These are phyloP conservation scores for Hondaea fermentalgiana DNA, from an alignment of 108 stramenopile species.

Conservation along the genomic window DNA sequence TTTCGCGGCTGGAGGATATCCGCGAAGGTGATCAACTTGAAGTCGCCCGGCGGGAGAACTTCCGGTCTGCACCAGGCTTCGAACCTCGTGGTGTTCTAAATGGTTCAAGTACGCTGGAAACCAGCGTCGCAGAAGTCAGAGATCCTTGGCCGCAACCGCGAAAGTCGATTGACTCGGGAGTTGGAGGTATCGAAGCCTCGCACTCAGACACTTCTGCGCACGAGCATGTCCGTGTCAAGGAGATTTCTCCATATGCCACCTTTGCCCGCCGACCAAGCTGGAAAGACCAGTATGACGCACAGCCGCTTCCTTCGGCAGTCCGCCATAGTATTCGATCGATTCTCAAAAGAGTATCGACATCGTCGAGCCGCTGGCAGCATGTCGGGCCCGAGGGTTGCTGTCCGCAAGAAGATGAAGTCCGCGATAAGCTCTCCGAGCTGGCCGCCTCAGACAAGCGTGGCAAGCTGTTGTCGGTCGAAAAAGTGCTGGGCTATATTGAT, in stretches of 20 bases:
- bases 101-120: too few species aligned
- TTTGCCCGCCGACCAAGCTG: slow-evolving; percentile 5
- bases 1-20: background rate
- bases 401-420: background rate
- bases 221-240: background rate
- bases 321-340: background rate
- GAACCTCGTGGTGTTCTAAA: background rate
- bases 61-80: background rate
- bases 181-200: too few species aligned
- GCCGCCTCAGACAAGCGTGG: background rate
- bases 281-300: background rate
- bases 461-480: background rate
- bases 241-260: background rate
- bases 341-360: background rate
- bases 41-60: background rate
- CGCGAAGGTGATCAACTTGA: background rate
- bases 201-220: too few species aligned
- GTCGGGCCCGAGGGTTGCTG: background rate
- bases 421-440: background rate
- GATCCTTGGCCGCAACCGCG: too few species aligned
- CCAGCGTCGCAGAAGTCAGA: too few species aligned
- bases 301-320: background rate
- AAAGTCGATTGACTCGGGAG: too few species aligned
- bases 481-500: background rate
- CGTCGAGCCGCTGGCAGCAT: background rate